Percentiles rank a stretch among this genome's conserved stretches.
These are phyloP conservation scores for Cystofilobasidium macerans DNA, from an alignment of 768 basidiomycete genomes.

Conservation along the genomic window DNA sequence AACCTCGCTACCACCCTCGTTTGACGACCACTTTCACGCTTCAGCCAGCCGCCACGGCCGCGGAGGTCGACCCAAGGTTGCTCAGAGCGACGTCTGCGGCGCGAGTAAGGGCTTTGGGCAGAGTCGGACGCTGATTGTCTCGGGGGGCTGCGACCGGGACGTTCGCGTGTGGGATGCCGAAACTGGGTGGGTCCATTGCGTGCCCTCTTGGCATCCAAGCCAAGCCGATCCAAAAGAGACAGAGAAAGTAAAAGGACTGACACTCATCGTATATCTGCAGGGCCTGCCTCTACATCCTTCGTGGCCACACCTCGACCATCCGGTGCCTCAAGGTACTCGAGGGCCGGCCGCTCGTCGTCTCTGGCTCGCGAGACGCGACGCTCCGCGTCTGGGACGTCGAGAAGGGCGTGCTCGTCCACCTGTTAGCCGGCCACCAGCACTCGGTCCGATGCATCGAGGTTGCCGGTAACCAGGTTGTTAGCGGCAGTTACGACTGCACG, in stretches of 20 bases:
- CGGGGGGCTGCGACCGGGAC: constrained; percentile 83
- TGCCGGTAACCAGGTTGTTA: constrained; percentile 68
- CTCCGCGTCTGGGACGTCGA: constrained; percentile 90
- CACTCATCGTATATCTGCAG: constrained; percentile 31
- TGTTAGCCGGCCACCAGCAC: constrained; percentile 62
- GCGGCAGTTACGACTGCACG: constrained; percentile 85
- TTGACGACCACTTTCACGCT: not conserved
- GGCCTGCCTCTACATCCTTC: constrained; percentile 63
- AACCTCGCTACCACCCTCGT: constrained; percentile 27
- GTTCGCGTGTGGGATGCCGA: constrained; percentile 86
- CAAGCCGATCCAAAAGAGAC: not conserved
- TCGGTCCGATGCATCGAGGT: constrained; percentile 85
- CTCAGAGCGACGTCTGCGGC: constrained; percentile 42
- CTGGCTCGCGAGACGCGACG: constrained; percentile 76
- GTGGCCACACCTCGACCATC: constrained; percentile 80
- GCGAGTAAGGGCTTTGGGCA: constrained; percentile 84
- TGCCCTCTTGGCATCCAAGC: too few species aligned
- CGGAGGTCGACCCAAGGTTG: constrained; percentile 17
- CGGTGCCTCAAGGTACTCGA: constrained; percentile 81
- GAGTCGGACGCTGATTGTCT: constrained; percentile 67
- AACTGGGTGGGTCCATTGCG: constrained; percentile 59
- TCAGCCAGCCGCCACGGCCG: not conserved
- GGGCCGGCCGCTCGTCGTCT: constrained; percentile 75
- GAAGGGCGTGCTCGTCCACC: constrained; percentile 46
- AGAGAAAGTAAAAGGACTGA: not conserved